These are phyloP conservation scores for Podila horticola DNA, from an alignment of 192 early-diverging fungal genomes.

Conservation along the genomic window DNA sequence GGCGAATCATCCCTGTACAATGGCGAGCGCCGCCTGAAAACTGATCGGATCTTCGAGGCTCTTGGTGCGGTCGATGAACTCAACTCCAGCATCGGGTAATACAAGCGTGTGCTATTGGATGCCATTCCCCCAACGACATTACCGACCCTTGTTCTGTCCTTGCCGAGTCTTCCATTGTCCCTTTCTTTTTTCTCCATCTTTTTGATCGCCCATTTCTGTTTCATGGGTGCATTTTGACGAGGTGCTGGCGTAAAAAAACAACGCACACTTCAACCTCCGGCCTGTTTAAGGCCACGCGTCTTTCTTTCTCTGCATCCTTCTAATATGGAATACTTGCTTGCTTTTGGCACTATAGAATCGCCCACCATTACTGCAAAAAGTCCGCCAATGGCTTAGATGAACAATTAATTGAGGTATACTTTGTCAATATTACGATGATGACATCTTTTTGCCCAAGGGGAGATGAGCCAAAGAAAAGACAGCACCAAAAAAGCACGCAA, in stretches of 20 bases:
- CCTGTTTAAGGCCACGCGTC: no score
- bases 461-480: no score
- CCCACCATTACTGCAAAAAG: conserved; percentile 56
- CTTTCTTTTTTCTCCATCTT: no score
- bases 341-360: conserved; percentile 30
- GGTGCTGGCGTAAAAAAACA: no score
- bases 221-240: no score
- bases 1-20: conserved; percentile 89
- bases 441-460: not conserved
- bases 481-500: no score
- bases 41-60: conserved; percentile 91
- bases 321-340: no score
- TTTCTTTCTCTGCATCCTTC: no score
- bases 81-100: conserved; percentile 57
- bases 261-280: no score
- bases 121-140: not conserved
- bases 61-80: conserved; percentile 69
- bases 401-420: conserved; percentile 51
- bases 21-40: conserved; percentile 89
- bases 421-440: not conserved
- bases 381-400: conserved; percentile 45
- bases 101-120: not conserved
- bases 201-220: no score
- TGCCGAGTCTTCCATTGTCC: no score
- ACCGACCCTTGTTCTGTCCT: no score